These are phyloP conservation scores for Aplosporella prunicola DNA, from an alignment of 2,329 filamentous ascomycete genomes.

Conservation along the genomic window DNA sequence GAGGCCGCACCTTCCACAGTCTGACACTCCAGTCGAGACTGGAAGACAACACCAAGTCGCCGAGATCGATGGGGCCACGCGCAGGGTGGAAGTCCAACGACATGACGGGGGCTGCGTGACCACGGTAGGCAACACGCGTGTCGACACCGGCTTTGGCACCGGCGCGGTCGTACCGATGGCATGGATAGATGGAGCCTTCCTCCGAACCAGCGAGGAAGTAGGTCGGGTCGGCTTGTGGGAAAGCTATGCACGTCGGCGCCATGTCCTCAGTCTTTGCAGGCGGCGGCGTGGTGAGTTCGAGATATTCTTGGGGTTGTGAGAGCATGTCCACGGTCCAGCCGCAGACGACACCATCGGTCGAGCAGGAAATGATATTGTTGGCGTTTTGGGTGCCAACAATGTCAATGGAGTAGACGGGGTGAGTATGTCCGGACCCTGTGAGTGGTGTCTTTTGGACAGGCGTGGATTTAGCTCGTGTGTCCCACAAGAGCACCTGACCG, in stretches of 20 bases:
- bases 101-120: constrained; percentile 91
- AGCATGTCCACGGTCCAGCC: constrained; percentile 98
- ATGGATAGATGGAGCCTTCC: constrained; percentile 92
- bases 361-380: constrained; percentile 96
- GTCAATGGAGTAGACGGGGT: constrained; percentile 89
- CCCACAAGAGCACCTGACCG: constrained; percentile 93
- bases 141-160: constrained; percentile 96
- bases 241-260: constrained; percentile 86
- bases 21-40: constrained; percentile 96
- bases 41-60: constrained; percentile 84
- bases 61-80: constrained; percentile 83
- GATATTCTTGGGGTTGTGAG: constrained; percentile 86
- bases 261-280: constrained; percentile 82
- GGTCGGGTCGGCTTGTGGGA: constrained; percentile 89
- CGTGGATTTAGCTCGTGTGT: constrained; percentile 71
- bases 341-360: constrained; percentile 92
- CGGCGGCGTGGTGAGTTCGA: constrained; percentile 76
- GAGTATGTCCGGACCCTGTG: constrained; percentile 89
- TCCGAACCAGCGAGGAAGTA: constrained; percentile 97
- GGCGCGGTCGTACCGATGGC: constrained; percentile 92
- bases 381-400: constrained; percentile 98
- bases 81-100: constrained; percentile 92
- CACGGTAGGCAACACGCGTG: constrained; percentile 74
- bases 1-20: constrained; percentile 85
- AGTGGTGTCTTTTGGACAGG: constrained; percentile 94